Base-by-base conservation (phyloP, 345 rosid species). In the Passiflora organensis region DNA sequence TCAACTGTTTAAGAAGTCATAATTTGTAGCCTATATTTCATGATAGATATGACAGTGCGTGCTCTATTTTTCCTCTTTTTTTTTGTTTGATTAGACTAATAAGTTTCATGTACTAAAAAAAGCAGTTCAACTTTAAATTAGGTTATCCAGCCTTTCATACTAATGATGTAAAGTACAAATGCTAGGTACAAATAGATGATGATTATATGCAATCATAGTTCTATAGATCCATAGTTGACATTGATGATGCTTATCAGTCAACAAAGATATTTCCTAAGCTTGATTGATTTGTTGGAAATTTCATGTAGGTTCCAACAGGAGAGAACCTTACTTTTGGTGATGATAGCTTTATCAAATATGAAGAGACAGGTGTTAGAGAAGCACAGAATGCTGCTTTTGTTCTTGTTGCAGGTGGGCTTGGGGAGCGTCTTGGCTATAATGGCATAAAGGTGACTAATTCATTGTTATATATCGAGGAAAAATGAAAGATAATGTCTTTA, bases 381-480 rank as follows among this genome's bases (percentile, higher is more conserved):
- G 91, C 96, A 57, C 80, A 77, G 70, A 80, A 81, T 56, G 83
- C 94, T 63, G 93, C 87, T 43, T 91, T 91, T 70, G 96, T 91
- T 68, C 94, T 91, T 68, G 98, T 89, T 74, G 95, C 96, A 4
- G 96, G 99, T 53, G 99, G 99, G 10, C 95, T 93, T 59, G 99
- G 99, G 13, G 99, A 89, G 61, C 96, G 96, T 48, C 94, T 93
- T 63, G 99, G 99, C 61, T 93, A 84, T 70, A 89, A 86, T 70
- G 99, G 99, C 65, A 93, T 93, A 68, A 93, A 91, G 96, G 95
- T 91, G 63, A 51, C 16, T 13, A 28, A 4, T 32, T 12, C 15
- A 19, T 28, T 13, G 32, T 51, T 36, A 11, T 1, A n/a, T 50
- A 17, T 6, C 6, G 9, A 14, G 0, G 36, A 21, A 22, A 48